These are phyloP conservation scores for Ganoderma sinense DNA, from an alignment of 1,284 basidiomycete genomes.

Conservation along the genomic window DNA sequence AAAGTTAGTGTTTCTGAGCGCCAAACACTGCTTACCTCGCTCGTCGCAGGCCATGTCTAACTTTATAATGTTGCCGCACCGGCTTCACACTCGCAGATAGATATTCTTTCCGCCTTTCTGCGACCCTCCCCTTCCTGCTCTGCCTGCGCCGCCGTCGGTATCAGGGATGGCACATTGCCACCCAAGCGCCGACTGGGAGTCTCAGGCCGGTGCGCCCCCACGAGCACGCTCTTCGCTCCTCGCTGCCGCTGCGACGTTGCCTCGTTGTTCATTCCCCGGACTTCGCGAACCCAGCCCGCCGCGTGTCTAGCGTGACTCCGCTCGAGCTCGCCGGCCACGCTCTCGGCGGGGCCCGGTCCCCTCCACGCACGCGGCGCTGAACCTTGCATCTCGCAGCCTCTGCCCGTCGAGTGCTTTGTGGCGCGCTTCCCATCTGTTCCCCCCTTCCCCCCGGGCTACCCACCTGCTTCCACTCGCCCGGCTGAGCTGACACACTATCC, in stretches of 20 bases:
- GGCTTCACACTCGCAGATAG: neutral
- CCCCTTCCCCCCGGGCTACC: too few species aligned
- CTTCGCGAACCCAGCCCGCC: conserved; percentile 12
- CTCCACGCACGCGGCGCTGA: neutral
- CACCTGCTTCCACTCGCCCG: neutral
- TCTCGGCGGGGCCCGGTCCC: neutral
- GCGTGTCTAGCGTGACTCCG: neutral
- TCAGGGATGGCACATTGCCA: neutral
- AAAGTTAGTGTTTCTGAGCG: conserved; percentile 17
- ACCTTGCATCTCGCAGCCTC: neutral
- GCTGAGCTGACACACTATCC: neutral
- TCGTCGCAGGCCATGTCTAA: neutral
- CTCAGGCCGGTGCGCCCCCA: neutral
- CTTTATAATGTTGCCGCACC: neutral
- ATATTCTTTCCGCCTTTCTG: neutral
- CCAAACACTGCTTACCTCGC: neutral
- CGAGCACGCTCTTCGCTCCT: neutral
- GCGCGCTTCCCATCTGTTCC: neutral
- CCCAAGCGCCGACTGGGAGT: neutral
- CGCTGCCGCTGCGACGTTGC: conserved; percentile 21
- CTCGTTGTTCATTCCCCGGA: conserved; percentile 24
- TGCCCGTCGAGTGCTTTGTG: neutral
- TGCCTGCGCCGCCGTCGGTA: neutral
- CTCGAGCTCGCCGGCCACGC: neutral
- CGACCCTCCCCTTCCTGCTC: neutral